phyloP scores from a whole-genome alignment of 2,329 filamentous ascomycete genomes.

The Juglanconis oblonga region DNA sequence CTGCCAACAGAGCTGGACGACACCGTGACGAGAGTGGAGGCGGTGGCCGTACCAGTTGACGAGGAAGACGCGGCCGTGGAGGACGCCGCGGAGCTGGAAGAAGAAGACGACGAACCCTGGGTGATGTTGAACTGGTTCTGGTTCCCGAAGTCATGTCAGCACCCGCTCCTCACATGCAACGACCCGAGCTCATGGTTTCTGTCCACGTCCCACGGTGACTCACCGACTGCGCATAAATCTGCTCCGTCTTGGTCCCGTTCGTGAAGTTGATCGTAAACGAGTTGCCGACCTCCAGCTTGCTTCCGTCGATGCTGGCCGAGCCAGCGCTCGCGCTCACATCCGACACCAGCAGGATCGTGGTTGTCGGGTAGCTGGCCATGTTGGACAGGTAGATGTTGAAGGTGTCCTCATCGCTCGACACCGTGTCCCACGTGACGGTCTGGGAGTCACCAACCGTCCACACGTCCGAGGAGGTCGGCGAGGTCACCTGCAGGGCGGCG shows the following conservation, averaged over 20 bases:
- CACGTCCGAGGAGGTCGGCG: constrained; percentile 10
- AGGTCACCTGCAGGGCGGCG: constrained; percentile 18
- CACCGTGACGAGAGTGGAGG: not conserved
- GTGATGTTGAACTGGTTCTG: constrained; percentile 18
- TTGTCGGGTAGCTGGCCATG: constrained; percentile 16
- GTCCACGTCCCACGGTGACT: not conserved
- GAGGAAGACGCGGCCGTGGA: not conserved
- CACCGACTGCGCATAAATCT: constrained; percentile 20
- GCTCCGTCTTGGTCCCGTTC: constrained; percentile 19
- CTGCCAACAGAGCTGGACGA: not conserved
- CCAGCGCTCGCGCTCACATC: constrained; percentile 10
- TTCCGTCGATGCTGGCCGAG: constrained; percentile 14
- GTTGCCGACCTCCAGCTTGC: constrained; percentile 16
- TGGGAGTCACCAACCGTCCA: constrained; percentile 17
- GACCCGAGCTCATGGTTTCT: too few relatives aligned
- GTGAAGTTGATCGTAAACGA: constrained; percentile 17
- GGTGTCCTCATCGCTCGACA: constrained; percentile 10
- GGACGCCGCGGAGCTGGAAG: constrained; percentile 3
- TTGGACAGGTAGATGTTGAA: constrained; percentile 20
- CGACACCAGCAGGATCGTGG: constrained; percentile 15
- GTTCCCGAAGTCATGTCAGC: not conserved
- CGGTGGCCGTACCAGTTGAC: constrained; percentile 1
- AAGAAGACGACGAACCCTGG: constrained; percentile 7
- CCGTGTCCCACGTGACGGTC: constrained; percentile 17
- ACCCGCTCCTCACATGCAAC: not conserved